These are phyloP conservation scores for Aspergillus fischeri DNA, from an alignment of 2,329 filamentous ascomycete genomes.

Conservation along the genomic window DNA sequence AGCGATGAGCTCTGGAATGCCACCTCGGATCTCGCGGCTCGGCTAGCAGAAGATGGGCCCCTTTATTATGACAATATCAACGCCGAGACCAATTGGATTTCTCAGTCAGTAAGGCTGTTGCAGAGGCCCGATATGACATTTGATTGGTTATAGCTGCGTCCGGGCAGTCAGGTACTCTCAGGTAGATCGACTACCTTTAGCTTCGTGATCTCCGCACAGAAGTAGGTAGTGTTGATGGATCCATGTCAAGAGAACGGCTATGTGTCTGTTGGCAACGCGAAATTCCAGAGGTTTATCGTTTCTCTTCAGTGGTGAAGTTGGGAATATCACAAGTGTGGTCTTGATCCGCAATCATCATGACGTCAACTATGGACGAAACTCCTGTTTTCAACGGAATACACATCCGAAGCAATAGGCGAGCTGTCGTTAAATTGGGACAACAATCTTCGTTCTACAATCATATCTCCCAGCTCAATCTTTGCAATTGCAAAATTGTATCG, in stretches of 20 bases:
- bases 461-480: background rate
- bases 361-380: background rate
- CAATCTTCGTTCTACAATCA: background rate
- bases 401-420: background rate
- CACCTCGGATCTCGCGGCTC: background rate
- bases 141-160: background rate
- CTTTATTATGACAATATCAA: background rate
- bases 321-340: background rate
- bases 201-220: background rate
- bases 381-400: background rate
- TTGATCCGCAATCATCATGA: background rate
- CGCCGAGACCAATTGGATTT: background rate
- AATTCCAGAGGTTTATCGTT: background rate
- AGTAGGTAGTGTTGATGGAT: background rate
- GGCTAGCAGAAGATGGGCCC: background rate
- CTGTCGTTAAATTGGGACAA: background rate
- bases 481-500: background rate
- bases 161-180: background rate
- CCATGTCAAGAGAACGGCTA: background rate
- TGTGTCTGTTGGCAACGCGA: background rate
- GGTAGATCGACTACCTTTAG: background rate
- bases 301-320: background rate
- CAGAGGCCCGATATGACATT: background rate
- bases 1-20: slow-evolving; percentile 18
- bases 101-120: background rate